Conservation (phyloP, 2,329 filamentous ascomycete species). For the Botrytis aclada region DNA sequence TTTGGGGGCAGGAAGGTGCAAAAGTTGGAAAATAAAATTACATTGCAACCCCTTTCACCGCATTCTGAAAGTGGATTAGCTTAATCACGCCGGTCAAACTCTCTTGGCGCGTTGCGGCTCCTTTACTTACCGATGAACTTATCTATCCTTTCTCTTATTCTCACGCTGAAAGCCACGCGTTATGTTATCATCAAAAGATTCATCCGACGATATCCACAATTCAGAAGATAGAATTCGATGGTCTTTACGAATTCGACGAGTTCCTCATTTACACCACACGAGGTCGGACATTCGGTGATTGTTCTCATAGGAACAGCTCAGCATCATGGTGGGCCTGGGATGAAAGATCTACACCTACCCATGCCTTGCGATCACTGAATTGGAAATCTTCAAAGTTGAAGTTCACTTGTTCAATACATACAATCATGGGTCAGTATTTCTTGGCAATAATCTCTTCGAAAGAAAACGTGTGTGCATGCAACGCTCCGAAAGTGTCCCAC, state of each 20-base stretch:
- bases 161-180: not conserved
- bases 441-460: not conserved
- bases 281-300: not conserved
- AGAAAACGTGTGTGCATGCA: not conserved
- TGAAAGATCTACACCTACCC: not conserved
- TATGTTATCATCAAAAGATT: not conserved
- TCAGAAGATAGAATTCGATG: not conserved
- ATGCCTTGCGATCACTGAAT: not conserved
- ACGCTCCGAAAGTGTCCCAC: not conserved
- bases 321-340: not conserved
- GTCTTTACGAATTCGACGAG: not conserved
- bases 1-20: not conserved
- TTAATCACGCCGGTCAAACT: not conserved
- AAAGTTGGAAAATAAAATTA: not conserved
- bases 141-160: not conserved
- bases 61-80: not conserved
- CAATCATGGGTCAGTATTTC: not conserved
- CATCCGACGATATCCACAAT: not conserved
- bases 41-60: not conserved
- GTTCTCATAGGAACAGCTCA: not conserved
- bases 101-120: conserved; percentile 1
- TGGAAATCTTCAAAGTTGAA: not conserved
- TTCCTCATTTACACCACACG: not conserved
- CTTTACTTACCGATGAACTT: not conserved
- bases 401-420: not conserved